phyloP scores from a whole-genome alignment of 345 rosid species.

The Sonneratia alba region DNA sequence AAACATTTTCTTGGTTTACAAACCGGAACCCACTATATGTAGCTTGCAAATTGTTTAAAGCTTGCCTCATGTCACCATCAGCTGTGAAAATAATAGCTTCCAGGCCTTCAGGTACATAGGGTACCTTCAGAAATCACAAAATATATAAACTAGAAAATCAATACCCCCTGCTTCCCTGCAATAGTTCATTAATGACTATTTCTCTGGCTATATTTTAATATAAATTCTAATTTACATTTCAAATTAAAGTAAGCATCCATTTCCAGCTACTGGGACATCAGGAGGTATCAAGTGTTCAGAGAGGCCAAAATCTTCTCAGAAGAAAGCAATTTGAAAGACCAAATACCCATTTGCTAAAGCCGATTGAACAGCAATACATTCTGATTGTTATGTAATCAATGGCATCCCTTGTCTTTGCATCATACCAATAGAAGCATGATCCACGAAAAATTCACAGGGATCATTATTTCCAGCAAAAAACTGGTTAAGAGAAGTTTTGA shows the following conservation, averaged over 20 bases:
- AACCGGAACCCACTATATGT: slow-evolving; percentile 85
- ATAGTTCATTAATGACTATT: not conserved
- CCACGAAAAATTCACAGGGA: not conserved
- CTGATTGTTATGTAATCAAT: not conserved
- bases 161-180: not conserved
- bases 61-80: slow-evolving; percentile 99
- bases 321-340: not conserved
- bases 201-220: not conserved
- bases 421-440: not conserved
- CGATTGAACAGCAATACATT: not conserved
- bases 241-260: not conserved
- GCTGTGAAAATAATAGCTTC: slow-evolving; percentile 97
- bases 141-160: slow-evolving; percentile 11
- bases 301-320: not conserved
- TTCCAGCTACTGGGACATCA: not conserved
- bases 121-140: slow-evolving; percentile 46
- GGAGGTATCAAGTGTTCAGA: not conserved
- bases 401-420: not conserved
- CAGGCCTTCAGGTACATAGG: slow-evolving; percentile 88
- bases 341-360: not conserved
- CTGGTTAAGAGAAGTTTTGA: not conserved
- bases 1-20: slow-evolving; percentile 91
- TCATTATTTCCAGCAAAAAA: not conserved
- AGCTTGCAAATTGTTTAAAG: slow-evolving; percentile 92
- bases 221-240: not conserved